Percentiles rank a stretch among this genome's conserved stretches.
These are phyloP conservation scores for Triticum monococcum DNA, from an alignment of 176 grass and related monocot genomes.

Conservation along the genomic window DNA sequence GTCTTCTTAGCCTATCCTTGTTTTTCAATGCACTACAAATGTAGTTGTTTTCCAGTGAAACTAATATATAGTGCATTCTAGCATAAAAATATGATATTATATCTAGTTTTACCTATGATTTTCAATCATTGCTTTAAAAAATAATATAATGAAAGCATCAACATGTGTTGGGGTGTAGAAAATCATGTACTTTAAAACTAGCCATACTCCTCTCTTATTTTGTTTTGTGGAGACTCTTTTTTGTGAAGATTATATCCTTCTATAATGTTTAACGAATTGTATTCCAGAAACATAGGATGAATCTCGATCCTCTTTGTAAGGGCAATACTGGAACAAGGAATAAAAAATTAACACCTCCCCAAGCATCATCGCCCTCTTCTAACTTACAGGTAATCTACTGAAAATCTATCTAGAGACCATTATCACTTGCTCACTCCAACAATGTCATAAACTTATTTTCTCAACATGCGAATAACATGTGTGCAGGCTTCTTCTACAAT, in stretches of 20 bases:
- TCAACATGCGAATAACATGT: background rate
- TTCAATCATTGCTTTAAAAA: background rate
- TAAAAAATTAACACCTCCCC: background rate
- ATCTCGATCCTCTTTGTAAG: background rate
- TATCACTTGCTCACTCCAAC: background rate
- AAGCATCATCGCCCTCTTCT: background rate
- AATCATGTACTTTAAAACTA: background rate
- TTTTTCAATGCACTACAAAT: background rate
- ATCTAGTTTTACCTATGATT: background rate
- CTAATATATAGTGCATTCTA: too few relatives aligned
- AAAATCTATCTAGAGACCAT: background rate
- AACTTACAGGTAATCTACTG: background rate
- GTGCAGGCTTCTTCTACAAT: background rate
- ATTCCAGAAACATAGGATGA: conserved; percentile 17
- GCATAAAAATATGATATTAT: background rate
- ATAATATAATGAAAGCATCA: background rate
- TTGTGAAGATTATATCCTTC: background rate
- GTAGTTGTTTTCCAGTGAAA: background rate
- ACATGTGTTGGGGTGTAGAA: background rate
- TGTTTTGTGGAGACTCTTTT: background rate
- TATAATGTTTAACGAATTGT: background rate
- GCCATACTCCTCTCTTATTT: background rate
- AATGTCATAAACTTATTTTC: background rate
- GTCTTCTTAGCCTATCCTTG: background rate
- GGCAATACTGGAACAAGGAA: background rate